phyloP scores from a whole-genome alignment of 441 rosid genomes.

The Pelargonium myrrhifolium region DNA sequence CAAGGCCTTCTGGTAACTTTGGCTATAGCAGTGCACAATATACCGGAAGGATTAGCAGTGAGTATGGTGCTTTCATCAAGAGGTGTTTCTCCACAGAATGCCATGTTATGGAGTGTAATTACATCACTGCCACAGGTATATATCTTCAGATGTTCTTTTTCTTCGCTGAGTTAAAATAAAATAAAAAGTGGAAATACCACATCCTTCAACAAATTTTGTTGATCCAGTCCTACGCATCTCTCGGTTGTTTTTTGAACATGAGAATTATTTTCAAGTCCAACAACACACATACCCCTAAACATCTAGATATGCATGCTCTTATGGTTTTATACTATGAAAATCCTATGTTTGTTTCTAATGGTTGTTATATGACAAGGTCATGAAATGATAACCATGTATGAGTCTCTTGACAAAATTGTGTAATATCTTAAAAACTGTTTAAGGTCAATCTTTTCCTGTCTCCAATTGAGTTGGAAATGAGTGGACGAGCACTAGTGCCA shows the following conservation, averaged over 20 bases:
- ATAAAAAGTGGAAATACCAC: neutral
- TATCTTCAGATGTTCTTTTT: conserved; percentile 4
- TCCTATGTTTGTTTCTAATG: neutral
- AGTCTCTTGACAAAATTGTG: neutral
- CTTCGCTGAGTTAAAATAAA: conserved; percentile 9
- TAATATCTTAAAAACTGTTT: neutral
- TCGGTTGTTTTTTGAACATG: neutral
- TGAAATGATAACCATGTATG: neutral
- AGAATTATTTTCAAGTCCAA: neutral
- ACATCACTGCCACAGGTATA: conserved; percentile 94
- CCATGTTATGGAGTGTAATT: conserved; percentile 97
- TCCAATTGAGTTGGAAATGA: neutral
- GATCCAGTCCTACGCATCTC: neutral
- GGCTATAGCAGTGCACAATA: conserved; percentile 96
- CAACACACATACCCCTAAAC: neutral
- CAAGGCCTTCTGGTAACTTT: conserved; percentile 95
- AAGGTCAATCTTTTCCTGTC: neutral
- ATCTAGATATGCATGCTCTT: too few species aligned
- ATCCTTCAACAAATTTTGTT: neutral
- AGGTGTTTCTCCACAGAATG: conserved; percentile 98
- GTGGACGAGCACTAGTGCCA: neutral
- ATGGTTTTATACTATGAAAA: too few species aligned
- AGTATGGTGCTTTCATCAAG: conserved; percentile 97
- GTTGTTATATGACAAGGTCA: neutral
- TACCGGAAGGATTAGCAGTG: conserved; percentile 96